Conservation (phyloP, 192 early-diverging fungal genomes). For the Dissophora globulifera region DNA sequence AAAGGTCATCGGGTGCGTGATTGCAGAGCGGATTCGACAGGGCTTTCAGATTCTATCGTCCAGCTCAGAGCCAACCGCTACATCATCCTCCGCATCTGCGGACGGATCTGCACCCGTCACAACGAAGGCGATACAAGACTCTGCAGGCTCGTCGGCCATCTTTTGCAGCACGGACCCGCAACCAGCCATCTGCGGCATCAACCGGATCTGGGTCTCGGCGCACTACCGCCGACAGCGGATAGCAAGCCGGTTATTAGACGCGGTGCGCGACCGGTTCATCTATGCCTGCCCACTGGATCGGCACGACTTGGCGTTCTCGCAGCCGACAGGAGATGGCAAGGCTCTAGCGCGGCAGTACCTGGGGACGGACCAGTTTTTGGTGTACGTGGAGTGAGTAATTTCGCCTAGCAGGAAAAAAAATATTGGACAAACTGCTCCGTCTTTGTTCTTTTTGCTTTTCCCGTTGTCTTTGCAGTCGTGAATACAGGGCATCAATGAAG, state of each 20-base stretch:
- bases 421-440: no score
- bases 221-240: constrained; percentile 45
- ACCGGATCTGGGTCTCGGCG: constrained; percentile 58
- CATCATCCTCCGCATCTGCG: background rate
- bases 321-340: constrained; percentile 61
- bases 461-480: no score
- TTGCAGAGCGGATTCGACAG: constrained; percentile 53
- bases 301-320: constrained; percentile 56
- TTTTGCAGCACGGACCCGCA: constrained; percentile 51
- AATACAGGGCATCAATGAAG: no score
- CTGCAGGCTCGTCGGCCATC: no score
- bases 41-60: constrained; percentile 44
- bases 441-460: no score
- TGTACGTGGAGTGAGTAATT: constrained; percentile 56
- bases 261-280: constrained; percentile 54
- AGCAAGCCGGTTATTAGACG: constrained; percentile 53
- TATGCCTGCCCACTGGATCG: constrained; percentile 49
- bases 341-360: constrained; percentile 51
- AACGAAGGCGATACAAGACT: no score
- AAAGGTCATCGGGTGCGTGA: constrained; percentile 55
- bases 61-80: background rate
- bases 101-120: background rate
- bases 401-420: no score
- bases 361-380: constrained; percentile 52
- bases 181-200: constrained; percentile 58